Evolutionary conservation across 345 rosid genomes (phyloP).

Genomic region (Linum usitatissimum): DNA sequence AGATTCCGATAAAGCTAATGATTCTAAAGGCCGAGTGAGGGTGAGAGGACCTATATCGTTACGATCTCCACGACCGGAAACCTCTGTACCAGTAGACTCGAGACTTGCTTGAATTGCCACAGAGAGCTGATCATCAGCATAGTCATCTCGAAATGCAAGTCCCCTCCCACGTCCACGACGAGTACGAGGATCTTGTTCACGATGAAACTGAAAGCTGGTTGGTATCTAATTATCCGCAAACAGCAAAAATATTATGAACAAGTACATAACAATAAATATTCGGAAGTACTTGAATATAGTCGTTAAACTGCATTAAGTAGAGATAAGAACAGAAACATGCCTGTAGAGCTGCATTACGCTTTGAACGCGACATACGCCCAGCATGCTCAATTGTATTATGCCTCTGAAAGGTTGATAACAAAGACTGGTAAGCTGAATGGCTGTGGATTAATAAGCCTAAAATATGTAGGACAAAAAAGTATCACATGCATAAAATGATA

Average conservation of each 20-base stretch:
- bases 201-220: constrained; percentile 13
- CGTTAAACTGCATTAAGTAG: background rate
- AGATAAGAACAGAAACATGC: constrained; percentile 8
- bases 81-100: constrained; percentile 2
- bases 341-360: constrained; percentile 17
- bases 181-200: constrained; percentile 8
- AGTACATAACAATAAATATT: background rate
- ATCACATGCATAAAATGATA: background rate
- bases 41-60: background rate
- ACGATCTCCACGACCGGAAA: background rate
- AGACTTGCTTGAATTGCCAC: constrained; percentile 12
- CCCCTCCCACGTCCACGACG: background rate
- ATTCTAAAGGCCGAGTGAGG: constrained; percentile 6
- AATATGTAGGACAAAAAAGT: background rate
- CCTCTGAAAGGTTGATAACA: constrained; percentile 13
- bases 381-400: constrained; percentile 18
- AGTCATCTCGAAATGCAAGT: background rate
- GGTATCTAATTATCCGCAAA: constrained; percentile 10
- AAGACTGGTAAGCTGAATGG: background rate
- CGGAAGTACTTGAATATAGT: background rate
- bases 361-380: constrained; percentile 18
- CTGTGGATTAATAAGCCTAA: background rate
- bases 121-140: constrained; percentile 8
- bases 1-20: constrained; percentile 6
- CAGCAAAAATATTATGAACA: background rate